Evolutionary conservation across 495 filamentous ascomycete species (phyloP).

Genomic region (Podospora sp.): DNA sequence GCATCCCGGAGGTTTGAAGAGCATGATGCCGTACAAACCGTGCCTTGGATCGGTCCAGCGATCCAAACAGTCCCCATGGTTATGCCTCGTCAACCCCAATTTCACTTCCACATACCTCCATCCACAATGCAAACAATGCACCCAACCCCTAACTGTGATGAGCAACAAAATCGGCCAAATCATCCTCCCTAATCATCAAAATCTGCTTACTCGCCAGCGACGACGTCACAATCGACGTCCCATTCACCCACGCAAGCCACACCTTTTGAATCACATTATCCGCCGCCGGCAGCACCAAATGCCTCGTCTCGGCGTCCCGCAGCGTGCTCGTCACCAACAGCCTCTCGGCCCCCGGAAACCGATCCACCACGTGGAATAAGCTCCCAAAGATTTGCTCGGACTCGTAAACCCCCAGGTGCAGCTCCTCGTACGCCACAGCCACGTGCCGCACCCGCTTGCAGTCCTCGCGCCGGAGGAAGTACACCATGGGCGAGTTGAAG

Average conservation of each 20-base stretch:
- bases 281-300: constrained; percentile 22
- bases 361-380: constrained; percentile 46
- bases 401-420: constrained; percentile 33
- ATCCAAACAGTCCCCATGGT: neutral
- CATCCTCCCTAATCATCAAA: constrained; percentile 38
- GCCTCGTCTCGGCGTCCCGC: constrained; percentile 31
- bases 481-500: constrained; percentile 45
- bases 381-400: constrained; percentile 43
- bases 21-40: neutral
- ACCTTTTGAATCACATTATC: constrained; percentile 46
- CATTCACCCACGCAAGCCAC: constrained; percentile 43
- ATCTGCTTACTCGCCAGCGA: constrained; percentile 41
- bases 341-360: constrained; percentile 32
- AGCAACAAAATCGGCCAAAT: constrained; percentile 35
- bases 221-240: constrained; percentile 35
- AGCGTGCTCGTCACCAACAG: constrained; percentile 39
- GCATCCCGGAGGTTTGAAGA: neutral
- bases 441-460: constrained; percentile 39
- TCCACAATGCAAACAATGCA: neutral
- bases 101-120: neutral
- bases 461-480: constrained; percentile 43
- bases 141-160: constrained; percentile 18
- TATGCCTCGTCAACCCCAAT: neutral
- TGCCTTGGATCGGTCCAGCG: neutral
- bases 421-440: constrained; percentile 39